These are phyloP conservation scores for Avena sativa DNA, from an alignment of 176 grass and related monocot species.

Conservation along the genomic window DNA sequence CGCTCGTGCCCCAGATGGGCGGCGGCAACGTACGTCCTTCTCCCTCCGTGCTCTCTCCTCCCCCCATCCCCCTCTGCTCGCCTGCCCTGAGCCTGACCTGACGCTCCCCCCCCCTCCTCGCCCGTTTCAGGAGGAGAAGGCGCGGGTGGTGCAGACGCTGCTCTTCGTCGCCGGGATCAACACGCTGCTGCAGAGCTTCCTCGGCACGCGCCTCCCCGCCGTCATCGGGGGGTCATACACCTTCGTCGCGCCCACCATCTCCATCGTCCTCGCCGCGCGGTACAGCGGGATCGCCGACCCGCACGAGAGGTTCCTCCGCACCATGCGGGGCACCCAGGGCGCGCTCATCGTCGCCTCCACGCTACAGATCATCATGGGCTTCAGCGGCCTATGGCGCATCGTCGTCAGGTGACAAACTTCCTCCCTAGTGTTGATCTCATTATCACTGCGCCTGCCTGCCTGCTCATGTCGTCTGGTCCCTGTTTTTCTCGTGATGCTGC, in stretches of 20 bases:
- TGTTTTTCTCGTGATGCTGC: constrained; percentile 12
- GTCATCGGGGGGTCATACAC: constrained; percentile 90
- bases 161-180: constrained; percentile 89
- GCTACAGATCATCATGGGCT: constrained; percentile 87
- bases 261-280: constrained; percentile 75
- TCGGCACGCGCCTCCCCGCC: constrained; percentile 85
- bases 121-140: constrained; percentile 71
- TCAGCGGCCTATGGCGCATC: constrained; percentile 83
- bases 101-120: not conserved
- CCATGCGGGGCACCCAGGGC: constrained; percentile 88
- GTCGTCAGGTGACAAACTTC: constrained; percentile 52
- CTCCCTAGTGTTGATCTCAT: not conserved
- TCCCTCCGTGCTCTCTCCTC: not conserved
- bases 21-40: constrained; percentile 58
- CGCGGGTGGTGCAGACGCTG: constrained; percentile 89
- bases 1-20: constrained; percentile 78
- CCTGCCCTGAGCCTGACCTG: not conserved
- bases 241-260: constrained; percentile 81
- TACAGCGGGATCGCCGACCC: constrained; percentile 71
- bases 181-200: constrained; percentile 83
- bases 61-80: not conserved
- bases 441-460: not conserved
- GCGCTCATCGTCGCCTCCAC: constrained; percentile 87
- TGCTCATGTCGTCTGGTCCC: not conserved
- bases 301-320: constrained; percentile 78